Percentiles rank a stretch among this genome's conserved stretches.
Evolutionary conservation across 1,284 basidiomycete species (phyloP).

Genomic region (Exobasidium rhododendri): DNA sequence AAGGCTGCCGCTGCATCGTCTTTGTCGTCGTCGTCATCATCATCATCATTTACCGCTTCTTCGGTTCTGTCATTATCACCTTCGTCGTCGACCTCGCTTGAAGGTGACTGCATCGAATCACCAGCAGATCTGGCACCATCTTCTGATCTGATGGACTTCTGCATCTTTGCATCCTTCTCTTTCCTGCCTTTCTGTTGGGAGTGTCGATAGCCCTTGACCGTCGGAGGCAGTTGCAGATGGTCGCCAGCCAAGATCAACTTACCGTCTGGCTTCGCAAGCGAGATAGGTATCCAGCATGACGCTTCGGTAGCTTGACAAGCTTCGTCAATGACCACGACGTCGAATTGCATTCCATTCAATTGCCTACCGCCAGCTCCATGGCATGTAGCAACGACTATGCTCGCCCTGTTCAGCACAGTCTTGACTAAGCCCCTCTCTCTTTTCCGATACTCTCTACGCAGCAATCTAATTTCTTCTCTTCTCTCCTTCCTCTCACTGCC

Average conservation of each 20-base stretch:
- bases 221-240: slow-evolving; percentile 71
- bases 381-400: slow-evolving; percentile 85
- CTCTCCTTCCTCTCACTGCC: slow-evolving; percentile 78
- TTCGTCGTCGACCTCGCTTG: neutral
- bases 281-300: slow-evolving; percentile 91
- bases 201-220: slow-evolving; percentile 60
- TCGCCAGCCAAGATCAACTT: slow-evolving; percentile 55
- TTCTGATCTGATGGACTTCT: too few species aligned
- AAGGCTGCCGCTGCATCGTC: neutral
- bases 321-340: slow-evolving; percentile 91
- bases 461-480: slow-evolving; percentile 84
- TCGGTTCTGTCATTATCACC: neutral
- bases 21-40: slow-evolving; percentile 3
- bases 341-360: slow-evolving; percentile 61
- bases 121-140: slow-evolving; percentile 10
- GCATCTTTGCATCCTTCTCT: slow-evolving; percentile 17
- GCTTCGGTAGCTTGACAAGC: slow-evolving; percentile 89
- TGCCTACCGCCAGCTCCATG: slow-evolving; percentile 62
- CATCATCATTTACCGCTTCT: slow-evolving; percentile 7
- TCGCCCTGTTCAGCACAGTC: slow-evolving; percentile 72
- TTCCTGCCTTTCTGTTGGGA: slow-evolving; percentile 13
- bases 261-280: slow-evolving; percentile 54
- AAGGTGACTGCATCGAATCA: neutral
- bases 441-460: slow-evolving; percentile 89
- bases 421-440: slow-evolving; percentile 78